A percentile compares a stretch with the other conserved stretches of the same genome.
Conservation (phyloP, 139 green algal species). For the Chlorella sorokiniana region DNA sequence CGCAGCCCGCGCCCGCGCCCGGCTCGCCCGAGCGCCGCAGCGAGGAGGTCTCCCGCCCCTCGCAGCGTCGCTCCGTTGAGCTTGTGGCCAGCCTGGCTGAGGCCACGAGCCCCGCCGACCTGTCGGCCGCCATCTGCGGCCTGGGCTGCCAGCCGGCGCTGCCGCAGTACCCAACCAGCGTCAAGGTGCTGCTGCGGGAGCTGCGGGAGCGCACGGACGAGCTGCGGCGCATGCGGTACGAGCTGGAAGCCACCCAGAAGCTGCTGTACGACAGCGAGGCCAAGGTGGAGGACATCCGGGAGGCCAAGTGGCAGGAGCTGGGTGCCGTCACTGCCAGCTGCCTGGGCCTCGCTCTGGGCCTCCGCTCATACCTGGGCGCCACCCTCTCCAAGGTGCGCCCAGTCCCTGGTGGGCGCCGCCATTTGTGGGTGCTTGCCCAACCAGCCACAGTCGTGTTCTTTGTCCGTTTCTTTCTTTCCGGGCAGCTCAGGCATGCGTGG, state of each 20-base stretch:
- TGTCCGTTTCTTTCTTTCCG: no score
- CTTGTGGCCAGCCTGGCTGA: no score
- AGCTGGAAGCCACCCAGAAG: conserved; percentile 15
- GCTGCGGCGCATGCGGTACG: background rate
- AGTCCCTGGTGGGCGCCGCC: background rate
- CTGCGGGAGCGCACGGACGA: background rate
- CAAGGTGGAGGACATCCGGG: conserved; percentile 2
- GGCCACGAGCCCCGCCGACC: no score
- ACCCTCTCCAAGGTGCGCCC: background rate
- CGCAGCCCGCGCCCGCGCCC: no score
- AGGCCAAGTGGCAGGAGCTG: background rate
- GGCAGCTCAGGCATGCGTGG: no score
- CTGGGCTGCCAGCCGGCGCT: background rate
- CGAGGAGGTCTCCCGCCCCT: background rate
- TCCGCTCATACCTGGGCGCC: background rate
- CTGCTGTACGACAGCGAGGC: conserved; percentile 1
- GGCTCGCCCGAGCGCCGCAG: no score
- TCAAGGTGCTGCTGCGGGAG: conserved; percentile 2
- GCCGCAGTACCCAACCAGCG: background rate
- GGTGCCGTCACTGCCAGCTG: background rate
- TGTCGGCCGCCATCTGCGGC: background rate
- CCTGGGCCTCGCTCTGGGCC: background rate
- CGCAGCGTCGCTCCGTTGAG: background rate
- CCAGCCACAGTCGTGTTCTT: no score
- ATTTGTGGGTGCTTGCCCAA: no score